Evolutionary conservation across 2,329 filamentous ascomycete genomes (phyloP).

Genomic region (Aspergillus thermomutatus): DNA sequence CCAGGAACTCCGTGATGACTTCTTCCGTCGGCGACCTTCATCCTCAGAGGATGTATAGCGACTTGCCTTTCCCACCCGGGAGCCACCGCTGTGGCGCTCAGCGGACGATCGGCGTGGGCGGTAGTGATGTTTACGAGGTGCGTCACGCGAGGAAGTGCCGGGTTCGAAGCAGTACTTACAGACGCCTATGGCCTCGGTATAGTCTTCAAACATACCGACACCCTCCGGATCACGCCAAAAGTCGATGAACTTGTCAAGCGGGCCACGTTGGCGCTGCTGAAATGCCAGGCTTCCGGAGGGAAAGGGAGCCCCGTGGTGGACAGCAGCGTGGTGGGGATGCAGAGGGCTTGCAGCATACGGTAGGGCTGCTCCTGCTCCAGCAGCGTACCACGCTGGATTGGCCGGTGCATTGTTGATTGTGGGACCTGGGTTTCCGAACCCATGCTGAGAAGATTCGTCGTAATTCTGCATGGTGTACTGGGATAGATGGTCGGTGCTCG

Average conservation of each 20-base stretch:
- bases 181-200: conserved; percentile 64
- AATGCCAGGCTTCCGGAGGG: conserved; percentile 43
- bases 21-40: conserved; percentile 45
- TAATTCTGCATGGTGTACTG: conserved; percentile 34
- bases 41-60: conserved; percentile 55
- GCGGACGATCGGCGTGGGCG: conserved; percentile 43
- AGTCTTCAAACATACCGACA: conserved; percentile 64
- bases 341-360: conserved; percentile 37
- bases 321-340: conserved; percentile 28
- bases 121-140: conserved; percentile 60
- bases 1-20: conserved; percentile 47
- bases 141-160: conserved; percentile 52
- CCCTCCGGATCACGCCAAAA: conserved; percentile 64
- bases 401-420: conserved; percentile 6
- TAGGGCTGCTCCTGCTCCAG: conserved; percentile 29
- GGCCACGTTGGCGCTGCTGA: conserved; percentile 53
- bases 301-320: conserved; percentile 24
- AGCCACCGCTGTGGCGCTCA: conserved; percentile 42
- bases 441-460: conserved; percentile 18
- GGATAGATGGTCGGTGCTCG: conserved; percentile 24
- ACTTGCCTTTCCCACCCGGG: conserved; percentile 57
- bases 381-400: conserved; percentile 9
- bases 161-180: conserved; percentile 65
- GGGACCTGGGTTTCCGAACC: conserved; percentile 10
- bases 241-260: conserved; percentile 54